Conservation (phyloP, 352 stramenopile genomes). For the Pythium plurisporium region DNA sequence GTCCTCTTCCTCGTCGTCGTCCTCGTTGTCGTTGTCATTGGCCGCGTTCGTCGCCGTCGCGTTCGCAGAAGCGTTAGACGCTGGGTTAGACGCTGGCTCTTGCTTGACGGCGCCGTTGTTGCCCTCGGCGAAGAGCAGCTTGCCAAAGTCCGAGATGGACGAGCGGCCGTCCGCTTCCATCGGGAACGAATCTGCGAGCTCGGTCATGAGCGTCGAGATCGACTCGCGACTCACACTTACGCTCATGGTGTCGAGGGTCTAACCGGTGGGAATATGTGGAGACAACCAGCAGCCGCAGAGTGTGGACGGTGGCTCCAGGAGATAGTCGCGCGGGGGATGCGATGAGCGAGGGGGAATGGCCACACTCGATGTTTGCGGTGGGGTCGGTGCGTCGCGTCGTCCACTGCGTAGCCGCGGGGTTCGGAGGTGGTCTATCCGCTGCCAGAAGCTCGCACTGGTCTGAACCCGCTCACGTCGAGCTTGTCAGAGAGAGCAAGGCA, state of each 20-base stretch:
- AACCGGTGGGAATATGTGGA: neutral
- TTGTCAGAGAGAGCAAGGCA: conserved; percentile 16
- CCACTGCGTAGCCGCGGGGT: neutral
- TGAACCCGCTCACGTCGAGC: neutral
- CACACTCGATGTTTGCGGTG: neutral
- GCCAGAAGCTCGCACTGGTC: conserved; percentile 11
- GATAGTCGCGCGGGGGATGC: too few species aligned
- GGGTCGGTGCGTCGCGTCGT: neutral
- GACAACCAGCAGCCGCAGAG: too few species aligned
- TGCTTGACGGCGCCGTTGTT: conserved; percentile 19
- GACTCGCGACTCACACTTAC: conserved; percentile 80
- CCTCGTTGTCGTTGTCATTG: conserved; percentile 5
- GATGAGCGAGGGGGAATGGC: neutral
- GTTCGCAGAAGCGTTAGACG: neutral
- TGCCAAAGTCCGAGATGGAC: conserved; percentile 86
- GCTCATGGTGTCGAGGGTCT: conserved; percentile 35
- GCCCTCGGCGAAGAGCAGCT: conserved; percentile 78
- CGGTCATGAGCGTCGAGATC: conserved; percentile 83
- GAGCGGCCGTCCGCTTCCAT: conserved; percentile 68
- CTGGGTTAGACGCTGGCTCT: neutral
- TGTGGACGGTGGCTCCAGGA: too few species aligned
- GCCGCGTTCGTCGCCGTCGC: neutral
- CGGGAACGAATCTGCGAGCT: conserved; percentile 78
- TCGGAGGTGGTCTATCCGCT: neutral
- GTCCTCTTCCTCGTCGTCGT: conserved; percentile 19